Conservation (phyloP, 371 early-diverging fungal species). For the Mucor velutinosus region DNA sequence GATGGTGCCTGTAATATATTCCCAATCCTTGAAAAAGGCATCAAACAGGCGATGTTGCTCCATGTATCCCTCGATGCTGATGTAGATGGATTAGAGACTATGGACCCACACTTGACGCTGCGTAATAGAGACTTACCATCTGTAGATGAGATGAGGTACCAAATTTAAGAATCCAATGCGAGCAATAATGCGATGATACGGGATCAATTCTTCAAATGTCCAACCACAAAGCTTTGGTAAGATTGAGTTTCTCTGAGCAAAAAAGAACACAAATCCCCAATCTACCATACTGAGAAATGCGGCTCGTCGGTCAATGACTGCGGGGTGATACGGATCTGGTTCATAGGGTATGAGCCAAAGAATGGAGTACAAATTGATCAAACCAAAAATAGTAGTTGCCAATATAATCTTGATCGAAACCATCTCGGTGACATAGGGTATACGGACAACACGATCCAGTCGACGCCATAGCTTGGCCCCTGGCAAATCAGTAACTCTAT, state of each 20-base stretch:
- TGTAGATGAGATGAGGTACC: conserved; percentile 44
- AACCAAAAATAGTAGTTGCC: conserved; percentile 33
- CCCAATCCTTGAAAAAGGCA: conserved; percentile 34
- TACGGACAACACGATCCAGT: conserved; percentile 25
- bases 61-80: neutral
- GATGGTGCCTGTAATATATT: conserved; percentile 45
- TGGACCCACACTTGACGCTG: neutral
- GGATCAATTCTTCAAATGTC: conserved; percentile 46
- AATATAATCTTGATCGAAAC: conserved; percentile 45
- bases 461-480: conserved; percentile 5
- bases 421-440: conserved; percentile 44
- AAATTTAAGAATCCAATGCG: conserved; percentile 46
- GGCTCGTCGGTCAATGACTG: conserved; percentile 40
- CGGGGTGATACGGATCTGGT: conserved; percentile 20
- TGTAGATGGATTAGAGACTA: neutral
- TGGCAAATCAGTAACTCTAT: neutral
- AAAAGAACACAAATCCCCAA: conserved; percentile 49
- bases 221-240: conserved; percentile 45
- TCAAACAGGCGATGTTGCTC: conserved; percentile 4
- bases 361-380: conserved; percentile 36
- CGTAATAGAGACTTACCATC: neutral
- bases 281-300: conserved; percentile 50
- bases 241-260: conserved; percentile 47
- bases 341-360: conserved; percentile 29
- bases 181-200: conserved; percentile 51